A percentile compares a stretch with the other conserved stretches of the same genome.
Conservation (phyloP, 306 rosid species). For the Trifolium pratense region DNA sequence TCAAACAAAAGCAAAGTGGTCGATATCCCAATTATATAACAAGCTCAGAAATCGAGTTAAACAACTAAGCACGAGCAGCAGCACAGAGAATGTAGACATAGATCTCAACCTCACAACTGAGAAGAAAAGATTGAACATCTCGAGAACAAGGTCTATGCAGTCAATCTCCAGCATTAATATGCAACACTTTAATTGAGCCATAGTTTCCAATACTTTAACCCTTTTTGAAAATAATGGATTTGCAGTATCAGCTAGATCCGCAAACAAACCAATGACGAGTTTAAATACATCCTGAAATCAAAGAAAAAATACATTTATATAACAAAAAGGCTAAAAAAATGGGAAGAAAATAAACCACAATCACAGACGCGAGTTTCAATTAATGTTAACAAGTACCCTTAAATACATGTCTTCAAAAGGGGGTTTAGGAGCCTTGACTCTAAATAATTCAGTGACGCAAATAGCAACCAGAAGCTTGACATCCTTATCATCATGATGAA, state of each 20-base stretch:
- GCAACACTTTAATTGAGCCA: slow-evolving; percentile 75
- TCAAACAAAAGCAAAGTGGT: slow-evolving; percentile 26
- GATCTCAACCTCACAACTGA: slow-evolving; percentile 72
- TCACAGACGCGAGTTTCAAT: neutral
- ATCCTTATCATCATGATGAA: slow-evolving; percentile 74
- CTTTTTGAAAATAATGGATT: slow-evolving; percentile 73
- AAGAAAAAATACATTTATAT: slow-evolving; percentile 15
- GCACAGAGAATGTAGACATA: slow-evolving; percentile 12
- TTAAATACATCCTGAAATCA: slow-evolving; percentile 71
- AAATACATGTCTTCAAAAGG: slow-evolving; percentile 75
- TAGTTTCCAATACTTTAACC: slow-evolving; percentile 80
- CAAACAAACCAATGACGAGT: slow-evolving; percentile 68
- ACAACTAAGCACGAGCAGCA: slow-evolving; percentile 26
- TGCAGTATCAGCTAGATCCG: slow-evolving; percentile 70
- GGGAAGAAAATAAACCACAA: neutral
- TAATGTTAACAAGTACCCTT: slow-evolving; percentile 55
- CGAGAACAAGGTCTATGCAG: slow-evolving; percentile 67
- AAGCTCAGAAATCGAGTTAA: slow-evolving; percentile 5
- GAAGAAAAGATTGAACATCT: slow-evolving; percentile 79
- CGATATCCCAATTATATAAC: slow-evolving; percentile 24
- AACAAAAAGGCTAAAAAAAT: neutral
- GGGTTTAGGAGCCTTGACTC: slow-evolving; percentile 83
- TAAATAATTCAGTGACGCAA: slow-evolving; percentile 71
- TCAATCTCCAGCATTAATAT: slow-evolving; percentile 86
- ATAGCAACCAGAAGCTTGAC: slow-evolving; percentile 80